Base-by-base conservation (phyloP, 768 basidiomycete species). In the Cyclocybe aegerita region DNA sequence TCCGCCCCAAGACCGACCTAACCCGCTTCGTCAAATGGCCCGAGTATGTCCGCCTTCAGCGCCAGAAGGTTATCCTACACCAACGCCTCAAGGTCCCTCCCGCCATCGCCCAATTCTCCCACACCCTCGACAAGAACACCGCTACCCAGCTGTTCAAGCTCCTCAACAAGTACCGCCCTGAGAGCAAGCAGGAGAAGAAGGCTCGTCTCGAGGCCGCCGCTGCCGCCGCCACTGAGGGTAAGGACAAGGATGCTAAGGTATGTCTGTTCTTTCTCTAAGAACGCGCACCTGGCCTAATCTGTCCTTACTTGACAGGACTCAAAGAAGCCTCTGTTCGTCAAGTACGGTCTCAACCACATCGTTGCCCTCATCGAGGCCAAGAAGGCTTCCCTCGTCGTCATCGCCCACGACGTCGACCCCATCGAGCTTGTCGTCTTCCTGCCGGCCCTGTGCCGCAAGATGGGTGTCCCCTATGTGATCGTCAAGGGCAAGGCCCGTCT, bases 1-100 rank as follows among this genome's bases (percentile, higher is more conserved):
- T 98, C 62, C 90, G 88, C 62, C 95, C 88, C 64, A 81, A 80
- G 69, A 82, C 82, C 48, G 96, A 98, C 74, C 74, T 98, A 58
- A 96, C 92, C 50, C 91, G 95, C 69, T 98, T 98, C 77, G 91
- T 98, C 76, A 98, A 97, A 72, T 99, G 96, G 96, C 96, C 96
- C 60, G 93, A 95, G 76, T 98, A 98, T 66, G 85, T 98, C 61
- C 92, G 94, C 65, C 88, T 98, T 39, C 96, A 98, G 68, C 86
- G 96, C 67, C 94, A 98, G 75, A 98, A 97, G 78, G 93, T 98
- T 65, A 96, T 98, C 74, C 87, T 98, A 53, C 78, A 90, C 82
- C 93, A 98, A 76, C 91, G 96, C 64, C 80, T 98, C 61, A 98
- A 98, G 82, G 94, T 97, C 17, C 96, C 96, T 59, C 96, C 96